Evolutionary conservation across 306 rosid genomes (phyloP).

Genomic region (Senna tora): DNA sequence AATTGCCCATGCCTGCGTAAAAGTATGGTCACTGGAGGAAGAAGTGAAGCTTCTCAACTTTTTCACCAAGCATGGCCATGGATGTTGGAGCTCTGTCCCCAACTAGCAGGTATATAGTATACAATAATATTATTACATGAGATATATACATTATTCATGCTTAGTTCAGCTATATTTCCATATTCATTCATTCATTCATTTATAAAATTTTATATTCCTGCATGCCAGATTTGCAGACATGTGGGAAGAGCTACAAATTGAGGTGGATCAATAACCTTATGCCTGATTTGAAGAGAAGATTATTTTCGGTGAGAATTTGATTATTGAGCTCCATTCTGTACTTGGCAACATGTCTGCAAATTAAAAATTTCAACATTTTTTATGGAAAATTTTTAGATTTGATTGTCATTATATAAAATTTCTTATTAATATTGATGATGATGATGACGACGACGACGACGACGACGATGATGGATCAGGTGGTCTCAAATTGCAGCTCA

Average conservation of each 20-base stretch:
- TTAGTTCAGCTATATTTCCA: no score
- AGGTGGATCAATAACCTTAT: constrained; percentile 95
- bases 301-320: constrained; percentile 87
- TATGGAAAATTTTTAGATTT: no score
- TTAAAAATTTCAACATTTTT: no score
- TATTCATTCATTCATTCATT: no score
- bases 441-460: no score
- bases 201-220: no score
- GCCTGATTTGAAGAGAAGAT: constrained; percentile 96
- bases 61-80: constrained; percentile 91
- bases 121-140: no score
- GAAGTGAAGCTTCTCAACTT: constrained; percentile 90
- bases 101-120: constrained; percentile 93
- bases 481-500: constrained; percentile 99
- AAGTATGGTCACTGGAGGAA: constrained; percentile 99
- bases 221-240: constrained; percentile 74
- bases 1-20: no score
- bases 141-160: no score
- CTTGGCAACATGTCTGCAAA: constrained; percentile 73
- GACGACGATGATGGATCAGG: no score
- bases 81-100: constrained; percentile 99
- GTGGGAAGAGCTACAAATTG: constrained; percentile 94
- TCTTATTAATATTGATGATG: no score
- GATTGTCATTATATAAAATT: no score
- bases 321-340: constrained; percentile 84